Conservation (phyloP, 768 basidiomycete genomes). For the Panaeolus cyanescens region DNA sequence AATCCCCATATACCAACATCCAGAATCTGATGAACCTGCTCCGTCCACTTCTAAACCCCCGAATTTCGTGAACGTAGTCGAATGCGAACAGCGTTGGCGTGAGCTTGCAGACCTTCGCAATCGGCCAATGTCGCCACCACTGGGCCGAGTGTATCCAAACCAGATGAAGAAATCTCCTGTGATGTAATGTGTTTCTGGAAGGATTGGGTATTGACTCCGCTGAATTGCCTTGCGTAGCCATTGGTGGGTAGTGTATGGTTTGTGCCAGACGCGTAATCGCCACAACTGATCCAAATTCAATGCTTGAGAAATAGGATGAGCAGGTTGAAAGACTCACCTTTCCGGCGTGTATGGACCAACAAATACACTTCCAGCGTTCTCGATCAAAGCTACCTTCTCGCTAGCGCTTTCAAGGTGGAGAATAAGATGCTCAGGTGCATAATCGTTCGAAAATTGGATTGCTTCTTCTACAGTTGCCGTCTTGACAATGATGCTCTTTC, state of each 20-base stretch:
- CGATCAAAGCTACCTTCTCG: conserved; percentile 61
- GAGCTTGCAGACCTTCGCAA: conserved; percentile 92
- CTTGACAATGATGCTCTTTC: conserved; percentile 89
- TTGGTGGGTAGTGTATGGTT: conserved; percentile 98
- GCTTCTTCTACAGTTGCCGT: conserved; percentile 70
- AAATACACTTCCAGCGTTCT: conserved; percentile 97
- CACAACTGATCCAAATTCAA: conserved; percentile 61
- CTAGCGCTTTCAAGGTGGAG: conserved; percentile 79
- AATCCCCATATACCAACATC: conserved; percentile 19
- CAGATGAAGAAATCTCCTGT: conserved; percentile 83
- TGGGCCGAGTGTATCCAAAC: conserved; percentile 81
- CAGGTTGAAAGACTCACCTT: conserved; percentile 55
- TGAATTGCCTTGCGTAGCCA: conserved; percentile 97
- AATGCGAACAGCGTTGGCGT: conserved; percentile 94
- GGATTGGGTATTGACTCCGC: conserved; percentile 93
- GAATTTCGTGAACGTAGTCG: conserved; percentile 46
- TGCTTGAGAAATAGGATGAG: conserved; percentile 3
- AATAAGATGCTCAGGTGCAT: conserved; percentile 97
- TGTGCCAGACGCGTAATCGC: conserved; percentile 98
- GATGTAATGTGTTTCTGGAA: conserved; percentile 99
- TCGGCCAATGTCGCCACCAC: conserved; percentile 88
- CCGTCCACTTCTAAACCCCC: not conserved
- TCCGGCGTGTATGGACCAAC: conserved; percentile 95
- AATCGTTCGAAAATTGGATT: conserved; percentile 90
- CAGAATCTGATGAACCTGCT: conserved; percentile 12